Conservation (phyloP, 2,329 filamentous ascomycete genomes). For the Neurospora crassa region DNA sequence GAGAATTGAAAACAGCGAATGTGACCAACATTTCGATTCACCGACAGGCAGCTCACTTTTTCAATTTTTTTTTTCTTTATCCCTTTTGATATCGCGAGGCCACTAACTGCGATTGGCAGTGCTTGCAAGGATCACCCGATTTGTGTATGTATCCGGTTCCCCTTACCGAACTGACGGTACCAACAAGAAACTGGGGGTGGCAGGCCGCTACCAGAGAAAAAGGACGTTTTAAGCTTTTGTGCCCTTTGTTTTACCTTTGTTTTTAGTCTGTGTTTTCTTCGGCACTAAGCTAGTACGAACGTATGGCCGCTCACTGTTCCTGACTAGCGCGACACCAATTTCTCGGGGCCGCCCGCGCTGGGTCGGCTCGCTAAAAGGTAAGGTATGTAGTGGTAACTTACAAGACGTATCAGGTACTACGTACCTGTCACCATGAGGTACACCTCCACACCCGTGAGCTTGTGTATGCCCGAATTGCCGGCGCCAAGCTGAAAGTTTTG, state of each 20-base stretch:
- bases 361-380: not conserved
- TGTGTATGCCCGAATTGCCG: not conserved
- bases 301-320: not conserved
- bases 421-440: not conserved
- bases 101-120: not conserved
- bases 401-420: not conserved
- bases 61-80: not conserved
- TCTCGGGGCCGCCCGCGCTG: not conserved
- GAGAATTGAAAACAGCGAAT: not conserved
- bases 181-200: not conserved
- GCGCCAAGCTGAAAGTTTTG: not conserved
- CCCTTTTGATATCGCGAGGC: not conserved
- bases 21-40: not conserved
- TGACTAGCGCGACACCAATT: constrained; percentile 1
- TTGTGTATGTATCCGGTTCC: not conserved
- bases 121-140: not conserved
- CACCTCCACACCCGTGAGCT: not conserved
- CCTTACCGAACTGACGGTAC: not conserved
- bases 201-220: not conserved
- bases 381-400: not conserved
- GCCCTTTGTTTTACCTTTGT: not conserved
- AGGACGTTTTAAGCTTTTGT: not conserved
- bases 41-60: not conserved
- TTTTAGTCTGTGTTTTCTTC: not conserved
- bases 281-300: not conserved